Base-by-base conservation (phyloP, 2,329 filamentous ascomycete species). In the Zymoseptoria pseudotritici region DNA sequence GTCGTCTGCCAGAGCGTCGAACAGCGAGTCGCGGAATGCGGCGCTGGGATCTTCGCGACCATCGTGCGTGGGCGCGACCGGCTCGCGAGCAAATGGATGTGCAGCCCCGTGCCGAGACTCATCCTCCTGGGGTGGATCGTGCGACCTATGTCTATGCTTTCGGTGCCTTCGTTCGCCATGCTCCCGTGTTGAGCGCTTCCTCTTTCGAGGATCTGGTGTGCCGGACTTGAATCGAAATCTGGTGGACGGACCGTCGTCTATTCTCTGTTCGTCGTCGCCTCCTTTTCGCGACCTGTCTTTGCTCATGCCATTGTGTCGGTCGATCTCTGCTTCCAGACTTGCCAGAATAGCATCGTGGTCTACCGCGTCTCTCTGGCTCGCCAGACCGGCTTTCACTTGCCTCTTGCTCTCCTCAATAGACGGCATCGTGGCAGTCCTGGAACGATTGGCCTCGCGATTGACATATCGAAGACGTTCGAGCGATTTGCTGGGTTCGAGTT, bases 1-100 rank as follows among this genome's bases (percentile, higher is more conserved):
- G 71, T 97, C 93, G 74, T 99, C 94, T 46, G 91, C 93, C 75
- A 99, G 87, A 31, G 94, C 94, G 74, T 99, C 94, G 76, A 97
- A 97, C 4, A 99, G 86, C 0, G 91, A 96, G 74, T 96, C 90
- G 29, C 90, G 87, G 73, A 99, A 99, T 0, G 93, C 91, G 0
- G 82, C 79, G 50, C 91, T 86, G 0, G 90, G 82, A 66, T 88
- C 84, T 17, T 89, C 78, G 0, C 61, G 56, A 13, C 58, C 64
- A 7, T 67, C 55, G 20, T 55, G 58, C 29, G 67, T 62, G 6
- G 62, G 58, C 26, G 66, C 58, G 9, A 63, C 61, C 3, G 70
- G 67, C 42, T 73, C 69, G 49, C 71, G 70, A 13, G 71, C 70
- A 52, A 73, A 72, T 10, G 71, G 71, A 55, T 73, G 71, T 1